Percentiles rank a stretch among this genome's conserved stretches.
Evolutionary conservation across 106 monocot genomes (phyloP).

Genomic region (Acorus calamus): DNA sequence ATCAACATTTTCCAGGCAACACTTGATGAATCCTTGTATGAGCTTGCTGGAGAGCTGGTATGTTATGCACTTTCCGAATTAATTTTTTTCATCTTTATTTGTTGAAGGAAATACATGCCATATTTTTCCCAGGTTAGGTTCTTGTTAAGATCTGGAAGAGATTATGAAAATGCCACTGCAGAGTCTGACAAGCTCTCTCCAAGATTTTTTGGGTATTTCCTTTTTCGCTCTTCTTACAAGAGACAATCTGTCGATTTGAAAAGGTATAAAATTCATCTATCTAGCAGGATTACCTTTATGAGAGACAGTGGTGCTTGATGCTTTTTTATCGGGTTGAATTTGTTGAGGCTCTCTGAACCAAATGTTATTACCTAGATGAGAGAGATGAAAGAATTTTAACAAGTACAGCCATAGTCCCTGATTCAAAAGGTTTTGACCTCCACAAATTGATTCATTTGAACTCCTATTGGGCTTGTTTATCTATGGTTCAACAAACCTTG

Average conservation of each 20-base stretch:
- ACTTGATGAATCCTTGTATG: constrained; percentile 93
- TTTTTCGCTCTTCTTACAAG: constrained; percentile 54
- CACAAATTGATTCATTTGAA: no score
- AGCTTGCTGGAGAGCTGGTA: constrained; percentile 99
- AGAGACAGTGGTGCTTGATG: no score
- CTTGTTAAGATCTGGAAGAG: constrained; percentile 91
- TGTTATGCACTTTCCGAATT: not conserved
- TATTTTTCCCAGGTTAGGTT: constrained; percentile 62
- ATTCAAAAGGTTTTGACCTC: no score
- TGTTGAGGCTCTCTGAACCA: no score
- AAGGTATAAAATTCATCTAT: constrained; percentile 30
- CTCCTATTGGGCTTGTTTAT: no score
- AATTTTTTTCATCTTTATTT: not conserved
- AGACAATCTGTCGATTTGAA: constrained; percentile 69
- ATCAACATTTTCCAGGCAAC: constrained; percentile 56
- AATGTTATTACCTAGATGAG: no score
- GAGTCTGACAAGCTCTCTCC: constrained; percentile 83
- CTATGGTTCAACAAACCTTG: no score
- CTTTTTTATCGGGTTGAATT: no score
- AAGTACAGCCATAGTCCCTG: no score
- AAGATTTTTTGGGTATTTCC: constrained; percentile 83
- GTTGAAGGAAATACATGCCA: constrained; percentile 1
- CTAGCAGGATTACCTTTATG: no score
- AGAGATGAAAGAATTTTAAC: no score
- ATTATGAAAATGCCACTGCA: constrained; percentile 63